Conservation (phyloP, 192 early-diverging fungal genomes). For the Backusella parvicylindrica region DNA sequence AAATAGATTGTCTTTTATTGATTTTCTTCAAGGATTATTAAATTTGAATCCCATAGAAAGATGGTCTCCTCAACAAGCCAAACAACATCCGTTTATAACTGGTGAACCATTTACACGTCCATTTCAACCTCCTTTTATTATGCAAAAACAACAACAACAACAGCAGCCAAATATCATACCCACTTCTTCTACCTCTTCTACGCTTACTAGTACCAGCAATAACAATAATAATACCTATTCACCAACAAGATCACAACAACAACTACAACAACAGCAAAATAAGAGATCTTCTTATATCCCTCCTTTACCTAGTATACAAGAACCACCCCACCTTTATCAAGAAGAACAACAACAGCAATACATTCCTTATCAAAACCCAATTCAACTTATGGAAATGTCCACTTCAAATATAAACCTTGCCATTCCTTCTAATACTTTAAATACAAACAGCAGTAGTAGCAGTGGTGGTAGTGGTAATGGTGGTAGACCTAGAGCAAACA, state of each 20-base stretch:
- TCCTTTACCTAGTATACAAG: constrained; percentile 9
- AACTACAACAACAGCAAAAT: neutral
- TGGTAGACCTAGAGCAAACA: constrained; percentile 37
- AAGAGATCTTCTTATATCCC: constrained; percentile 6
- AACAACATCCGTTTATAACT: constrained; percentile 94
- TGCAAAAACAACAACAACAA: constrained; percentile 7
- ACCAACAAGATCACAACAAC: neutral
- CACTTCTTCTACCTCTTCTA: neutral
- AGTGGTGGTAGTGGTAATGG: too few relatives aligned
- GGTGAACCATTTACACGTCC: constrained; percentile 73
- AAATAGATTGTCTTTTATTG: constrained; percentile 72
- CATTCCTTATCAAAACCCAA: neutral
- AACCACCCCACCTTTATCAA: constrained; percentile 6
- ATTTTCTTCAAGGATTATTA: constrained; percentile 91
- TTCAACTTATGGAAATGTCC: neutral
- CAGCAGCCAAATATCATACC: neutral
- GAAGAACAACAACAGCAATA: neutral
- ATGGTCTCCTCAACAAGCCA: constrained; percentile 92
- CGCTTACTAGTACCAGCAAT: neutral
- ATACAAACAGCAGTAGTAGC: neutral
- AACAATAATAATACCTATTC: neutral
- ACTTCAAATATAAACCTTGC: neutral
- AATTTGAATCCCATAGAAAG: constrained; percentile 88
- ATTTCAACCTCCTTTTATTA: constrained; percentile 49
- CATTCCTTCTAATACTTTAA: neutral